These are phyloP conservation scores for Neocatenulostroma microsporum DNA, from an alignment of 2,329 filamentous ascomycete genomes.

Conservation along the genomic window DNA sequence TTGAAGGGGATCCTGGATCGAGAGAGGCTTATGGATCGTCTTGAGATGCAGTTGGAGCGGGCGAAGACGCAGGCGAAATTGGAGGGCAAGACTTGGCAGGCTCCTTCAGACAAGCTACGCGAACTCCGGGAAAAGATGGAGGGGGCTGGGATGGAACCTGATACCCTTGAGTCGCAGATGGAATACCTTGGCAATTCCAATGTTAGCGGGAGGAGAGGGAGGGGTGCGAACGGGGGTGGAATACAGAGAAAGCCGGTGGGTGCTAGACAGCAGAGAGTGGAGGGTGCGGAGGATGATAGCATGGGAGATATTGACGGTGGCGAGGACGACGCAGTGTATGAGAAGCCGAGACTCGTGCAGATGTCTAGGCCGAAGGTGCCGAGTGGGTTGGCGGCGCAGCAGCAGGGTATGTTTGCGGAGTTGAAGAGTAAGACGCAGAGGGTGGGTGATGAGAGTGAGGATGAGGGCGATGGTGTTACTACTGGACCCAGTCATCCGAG, in stretches of 20 bases:
- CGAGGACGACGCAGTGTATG: slow-evolving; percentile 59
- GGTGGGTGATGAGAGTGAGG: slow-evolving; percentile 52
- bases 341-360: slow-evolving; percentile 72
- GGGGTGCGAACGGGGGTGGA: no score
- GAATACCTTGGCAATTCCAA: slow-evolving; percentile 53
- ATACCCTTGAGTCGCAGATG: slow-evolving; percentile 47
- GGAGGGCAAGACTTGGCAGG: slow-evolving; percentile 84
- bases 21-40: slow-evolving; percentile 81
- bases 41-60: slow-evolving; percentile 91
- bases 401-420: slow-evolving; percentile 57
- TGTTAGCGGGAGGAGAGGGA: slow-evolving; percentile 31
- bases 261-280: slow-evolving; percentile 31
- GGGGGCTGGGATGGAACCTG: slow-evolving; percentile 38
- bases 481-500: slow-evolving; percentile 70
- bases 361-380: slow-evolving; percentile 64
- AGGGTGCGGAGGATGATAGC: slow-evolving; percentile 45
- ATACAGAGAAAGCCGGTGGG: slow-evolving; percentile 30
- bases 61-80: slow-evolving; percentile 98
- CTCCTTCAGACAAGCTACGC: slow-evolving; percentile 81
- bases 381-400: slow-evolving; percentile 46
- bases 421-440: slow-evolving; percentile 57
- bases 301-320: slow-evolving; percentile 33
- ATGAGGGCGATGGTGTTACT: slow-evolving; percentile 62
- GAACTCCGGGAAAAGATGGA: slow-evolving; percentile 96
- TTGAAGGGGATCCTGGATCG: slow-evolving; percentile 92